A percentile compares a stretch with the other conserved stretches of the same genome.
Evolutionary conservation across 768 basidiomycete species (phyloP).

Genomic region (Panellus pusillus): DNA sequence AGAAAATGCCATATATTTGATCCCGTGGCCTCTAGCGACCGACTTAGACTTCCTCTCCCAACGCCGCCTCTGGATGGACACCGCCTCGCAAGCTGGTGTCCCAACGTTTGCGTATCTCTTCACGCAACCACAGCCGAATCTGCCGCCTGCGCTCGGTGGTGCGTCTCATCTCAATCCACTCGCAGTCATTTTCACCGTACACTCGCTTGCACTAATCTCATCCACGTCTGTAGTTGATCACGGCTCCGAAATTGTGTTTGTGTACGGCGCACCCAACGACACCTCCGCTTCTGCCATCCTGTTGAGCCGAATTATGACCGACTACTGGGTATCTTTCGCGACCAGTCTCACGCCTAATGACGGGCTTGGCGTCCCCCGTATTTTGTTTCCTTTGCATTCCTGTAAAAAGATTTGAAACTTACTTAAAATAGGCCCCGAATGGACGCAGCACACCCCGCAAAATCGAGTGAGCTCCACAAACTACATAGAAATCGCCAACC

Average conservation of each 20-base stretch:
- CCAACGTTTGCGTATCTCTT: conserved; percentile 40
- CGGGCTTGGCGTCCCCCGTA: conserved; percentile 36
- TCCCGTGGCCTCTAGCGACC: too few relatives aligned
- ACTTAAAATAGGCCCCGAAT: conserved; percentile 20
- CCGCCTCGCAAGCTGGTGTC: conserved; percentile 32
- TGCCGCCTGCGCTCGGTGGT: conserved; percentile 34
- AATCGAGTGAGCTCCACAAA: neutral
- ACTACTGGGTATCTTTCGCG: conserved; percentile 50
- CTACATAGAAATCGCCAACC: neutral
- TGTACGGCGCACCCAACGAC: conserved; percentile 28
- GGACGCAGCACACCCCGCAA: conserved; percentile 23
- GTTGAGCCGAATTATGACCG: conserved; percentile 38
- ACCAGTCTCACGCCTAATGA: conserved; percentile 45
- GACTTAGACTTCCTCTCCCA: conserved; percentile 26
- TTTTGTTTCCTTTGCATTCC: neutral
- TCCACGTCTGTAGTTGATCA: conserved; percentile 29
- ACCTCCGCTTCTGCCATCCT: conserved; percentile 7
- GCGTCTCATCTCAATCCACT: too few relatives aligned
- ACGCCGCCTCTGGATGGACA: conserved; percentile 35
- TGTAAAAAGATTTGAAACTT: too few relatives aligned
- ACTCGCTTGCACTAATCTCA: neutral
- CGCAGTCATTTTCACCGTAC: too few relatives aligned
- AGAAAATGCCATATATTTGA: conserved; percentile 22
- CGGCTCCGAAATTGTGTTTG: conserved; percentile 30
- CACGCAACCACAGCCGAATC: conserved; percentile 30